Evolutionary conservation across 768 basidiomycete genomes (phyloP).

Genomic region (Tricholoma hemisulphureum): DNA sequence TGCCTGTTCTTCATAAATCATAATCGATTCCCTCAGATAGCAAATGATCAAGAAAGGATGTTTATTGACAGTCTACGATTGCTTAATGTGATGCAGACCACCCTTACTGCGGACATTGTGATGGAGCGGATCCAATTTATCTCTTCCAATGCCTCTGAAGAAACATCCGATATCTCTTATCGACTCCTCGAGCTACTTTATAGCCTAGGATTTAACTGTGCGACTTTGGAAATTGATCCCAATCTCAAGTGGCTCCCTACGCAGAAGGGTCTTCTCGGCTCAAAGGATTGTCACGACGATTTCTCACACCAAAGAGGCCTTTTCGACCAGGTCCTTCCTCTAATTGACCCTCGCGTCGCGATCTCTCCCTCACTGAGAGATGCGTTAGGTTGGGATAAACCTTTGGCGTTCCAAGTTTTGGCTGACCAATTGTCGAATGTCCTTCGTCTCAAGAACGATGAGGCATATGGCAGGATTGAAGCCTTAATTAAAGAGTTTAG

Average conservation of each 20-base stretch:
- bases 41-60: neutral
- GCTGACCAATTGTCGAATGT: constrained; percentile 30
- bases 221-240: constrained; percentile 6
- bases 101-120: constrained; percentile 30
- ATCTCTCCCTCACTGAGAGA: constrained; percentile 28
- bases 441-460: neutral
- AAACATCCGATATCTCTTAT: constrained; percentile 8
- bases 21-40: constrained; percentile 11
- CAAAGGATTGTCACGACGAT: constrained; percentile 30
- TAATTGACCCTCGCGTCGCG: constrained; percentile 25
- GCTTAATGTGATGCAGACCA: constrained; percentile 27
- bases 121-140: constrained; percentile 37
- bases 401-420: constrained; percentile 29
- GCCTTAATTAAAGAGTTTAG: constrained; percentile 33
- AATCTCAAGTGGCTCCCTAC: constrained; percentile 41
- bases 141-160: constrained; percentile 14
- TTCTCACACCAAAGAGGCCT: constrained; percentile 23
- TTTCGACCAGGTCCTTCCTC: constrained; percentile 40
- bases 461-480: constrained; percentile 10
- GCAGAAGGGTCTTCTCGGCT: constrained; percentile 27
- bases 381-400: constrained; percentile 40
- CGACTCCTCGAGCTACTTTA: constrained; percentile 23
- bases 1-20: constrained; percentile 22
- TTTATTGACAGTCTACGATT: constrained; percentile 20
- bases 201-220: constrained; percentile 10